A percentile compares a stretch with the other conserved stretches of the same genome.
Conservation (phyloP, 2,329 filamentous ascomycete species). For the Magnaporthales sp. region DNA sequence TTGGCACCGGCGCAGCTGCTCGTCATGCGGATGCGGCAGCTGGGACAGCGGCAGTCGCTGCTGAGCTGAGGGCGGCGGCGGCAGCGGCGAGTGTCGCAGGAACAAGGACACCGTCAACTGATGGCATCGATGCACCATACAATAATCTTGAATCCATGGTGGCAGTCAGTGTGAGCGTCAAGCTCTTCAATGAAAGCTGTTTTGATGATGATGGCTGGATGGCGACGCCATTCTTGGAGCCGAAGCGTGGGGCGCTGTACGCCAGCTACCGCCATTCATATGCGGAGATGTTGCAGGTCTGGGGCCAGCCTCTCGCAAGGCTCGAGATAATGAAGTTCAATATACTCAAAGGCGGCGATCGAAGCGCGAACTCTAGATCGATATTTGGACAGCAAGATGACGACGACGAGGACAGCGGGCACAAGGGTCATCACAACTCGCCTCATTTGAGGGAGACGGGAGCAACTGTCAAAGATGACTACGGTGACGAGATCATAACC, state of each 20-base stretch:
- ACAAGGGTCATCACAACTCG: background rate
- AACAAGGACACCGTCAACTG: slow-evolving; percentile 6
- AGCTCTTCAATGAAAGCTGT: slow-evolving; percentile 51
- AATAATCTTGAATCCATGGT: slow-evolving; percentile 17
- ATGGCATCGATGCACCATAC: slow-evolving; percentile 1
- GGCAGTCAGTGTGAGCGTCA: slow-evolving; percentile 41
- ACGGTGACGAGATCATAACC: slow-evolving; percentile 10
- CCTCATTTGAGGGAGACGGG: background rate
- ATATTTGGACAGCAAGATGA: background rate
- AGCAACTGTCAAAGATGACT: background rate
- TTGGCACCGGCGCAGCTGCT: slow-evolving; percentile 17
- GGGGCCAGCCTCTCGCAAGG: slow-evolving; percentile 52
- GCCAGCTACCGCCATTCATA: slow-evolving; percentile 56
- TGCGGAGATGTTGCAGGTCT: slow-evolving; percentile 60
- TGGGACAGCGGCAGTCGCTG: background rate
- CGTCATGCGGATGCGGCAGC: background rate
- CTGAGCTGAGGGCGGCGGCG: background rate
- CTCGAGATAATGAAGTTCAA: slow-evolving; percentile 65
- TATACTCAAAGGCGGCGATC: slow-evolving; percentile 33
- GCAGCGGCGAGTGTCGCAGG: background rate
- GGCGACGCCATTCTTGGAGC: slow-evolving; percentile 47
- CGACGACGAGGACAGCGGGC: background rate
- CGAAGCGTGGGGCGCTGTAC: slow-evolving; percentile 37
- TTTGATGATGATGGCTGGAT: slow-evolving; percentile 64
- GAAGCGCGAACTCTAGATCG: slow-evolving; percentile 14